Conservation (phyloP, 306 rosid genomes). For the Vigna mungo region DNA sequence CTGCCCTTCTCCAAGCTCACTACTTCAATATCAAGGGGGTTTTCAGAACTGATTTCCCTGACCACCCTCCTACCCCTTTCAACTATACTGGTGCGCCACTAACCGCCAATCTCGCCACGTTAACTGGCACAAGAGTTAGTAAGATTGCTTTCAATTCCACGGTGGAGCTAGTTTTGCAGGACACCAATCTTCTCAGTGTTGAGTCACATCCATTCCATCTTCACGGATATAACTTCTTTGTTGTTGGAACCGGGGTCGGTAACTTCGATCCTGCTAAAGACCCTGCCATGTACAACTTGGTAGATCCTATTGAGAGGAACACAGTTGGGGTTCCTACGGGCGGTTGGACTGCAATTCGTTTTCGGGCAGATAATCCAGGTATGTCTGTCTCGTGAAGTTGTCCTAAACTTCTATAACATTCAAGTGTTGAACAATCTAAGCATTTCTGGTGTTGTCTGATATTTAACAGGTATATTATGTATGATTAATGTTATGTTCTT, state of each 20-base stretch:
- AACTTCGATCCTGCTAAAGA: conserved; percentile 75
- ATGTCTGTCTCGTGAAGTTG: conserved; percentile 34
- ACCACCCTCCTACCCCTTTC: conserved; percentile 60
- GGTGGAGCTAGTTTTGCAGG: conserved; percentile 75
- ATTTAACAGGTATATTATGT: not conserved
- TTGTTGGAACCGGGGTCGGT: conserved; percentile 78
- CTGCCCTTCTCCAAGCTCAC: conserved; percentile 80
- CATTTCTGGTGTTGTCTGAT: not conserved
- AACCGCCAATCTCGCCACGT: conserved; percentile 63
- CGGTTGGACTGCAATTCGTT: conserved; percentile 85
- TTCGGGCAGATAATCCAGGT: conserved; percentile 86
- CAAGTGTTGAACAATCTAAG: not conserved
- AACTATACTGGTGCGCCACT: conserved; percentile 73
- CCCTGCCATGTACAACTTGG: conserved; percentile 69
- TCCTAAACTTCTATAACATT: not conserved
- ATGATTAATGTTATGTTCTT: not conserved
- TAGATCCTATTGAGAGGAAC: conserved; percentile 86
- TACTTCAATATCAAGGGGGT: conserved; percentile 65
- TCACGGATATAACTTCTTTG: conserved; percentile 57
- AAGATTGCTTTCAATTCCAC: conserved; percentile 77
- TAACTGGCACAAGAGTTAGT: conserved; percentile 65
- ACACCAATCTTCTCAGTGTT: conserved; percentile 70
- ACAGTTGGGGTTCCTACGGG: conserved; percentile 82
- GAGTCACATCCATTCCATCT: conserved; percentile 90
- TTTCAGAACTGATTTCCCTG: conserved; percentile 69